Evolutionary conservation across 2,329 filamentous ascomycete species (phyloP), one percentile per base, ranked within the genome.

Genomic region (Pseudogymnoascus sp.): DNA sequence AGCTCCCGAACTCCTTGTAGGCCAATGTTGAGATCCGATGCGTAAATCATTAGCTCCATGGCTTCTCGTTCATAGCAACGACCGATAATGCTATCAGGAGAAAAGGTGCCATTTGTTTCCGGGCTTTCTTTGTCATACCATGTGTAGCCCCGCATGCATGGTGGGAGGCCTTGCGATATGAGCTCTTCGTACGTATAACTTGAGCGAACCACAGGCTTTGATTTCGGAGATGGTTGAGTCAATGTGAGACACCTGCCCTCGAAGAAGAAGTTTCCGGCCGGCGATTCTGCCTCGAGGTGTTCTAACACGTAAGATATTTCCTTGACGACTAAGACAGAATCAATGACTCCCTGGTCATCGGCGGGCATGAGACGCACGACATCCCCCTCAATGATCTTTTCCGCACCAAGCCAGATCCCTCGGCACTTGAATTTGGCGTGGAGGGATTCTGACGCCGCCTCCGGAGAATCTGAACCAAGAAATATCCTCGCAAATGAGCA

Each of bases 311-410:
- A 61, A n/a, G 34, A 42, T 40, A 61, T 40, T 39, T 40, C 59
- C 36, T 39, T 23, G 16, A 61, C 29, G 26, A 61, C 26, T 11
- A 61, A 23, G 18, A 42, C 59, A 23, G 23, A 18, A 26, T 61
- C 59, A 61, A 61, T 29, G 16, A 39, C 12, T 11, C 26, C 59
- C 5, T 40, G 21, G 5, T 40, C 10, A 29, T 40, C 59, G 3
- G 11, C 14, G 21, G 59, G 59, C 34, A 61, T 39, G 11, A 61
- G 59, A 36, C 59, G 59, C 21, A 61, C 59, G 10, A n/a, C 59
- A 31, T 61, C 59, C 39, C 59, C 59, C n/a, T 61, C 59, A 16
- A 61, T 40, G 23, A 61, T 61, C n/a, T 61, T 61, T 18, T 61
- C 59, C 6, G 59, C 36, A 11, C 59, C 59, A n/a, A 61, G 36